A percentile compares a stretch with the other conserved stretches of the same genome.
phyloP scores from a whole-genome alignment of 2,329 filamentous ascomycete species.

The Orbilia blumenaviensis region DNA sequence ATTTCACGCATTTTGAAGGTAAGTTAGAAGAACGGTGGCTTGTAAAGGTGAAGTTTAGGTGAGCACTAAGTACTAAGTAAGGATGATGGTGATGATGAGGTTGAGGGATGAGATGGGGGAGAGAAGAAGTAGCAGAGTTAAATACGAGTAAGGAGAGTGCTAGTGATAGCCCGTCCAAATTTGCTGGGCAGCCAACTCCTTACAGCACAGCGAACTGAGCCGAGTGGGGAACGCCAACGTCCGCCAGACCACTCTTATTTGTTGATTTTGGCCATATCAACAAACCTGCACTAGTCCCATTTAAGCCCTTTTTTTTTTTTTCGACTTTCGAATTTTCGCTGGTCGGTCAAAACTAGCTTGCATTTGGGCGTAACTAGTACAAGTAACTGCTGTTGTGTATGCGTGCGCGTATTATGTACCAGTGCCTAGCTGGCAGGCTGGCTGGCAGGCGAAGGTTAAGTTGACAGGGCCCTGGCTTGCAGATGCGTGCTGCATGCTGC shows the following conservation, averaged over 20 bases:
- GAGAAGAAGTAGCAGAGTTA: slow-evolving; percentile 12
- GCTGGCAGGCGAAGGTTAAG: too few species aligned
- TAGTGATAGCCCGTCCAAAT: slow-evolving; percentile 25
- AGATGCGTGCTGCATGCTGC: too few species aligned
- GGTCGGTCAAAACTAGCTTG: background rate
- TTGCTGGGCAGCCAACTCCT: slow-evolving; percentile 19
- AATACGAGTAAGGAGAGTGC: background rate
- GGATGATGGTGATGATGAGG: slow-evolving; percentile 10
- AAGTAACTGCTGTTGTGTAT: background rate
- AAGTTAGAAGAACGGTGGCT: background rate
- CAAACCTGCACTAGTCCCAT: slow-evolving; percentile 8
- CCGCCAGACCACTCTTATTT: background rate
- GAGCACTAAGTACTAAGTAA: background rate
- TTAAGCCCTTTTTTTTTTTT: background rate
- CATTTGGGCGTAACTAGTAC: background rate
- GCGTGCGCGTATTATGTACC: background rate
- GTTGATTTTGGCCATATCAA: slow-evolving; percentile 23
- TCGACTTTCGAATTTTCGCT: slow-evolving; percentile 10
- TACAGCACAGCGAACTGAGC: background rate
- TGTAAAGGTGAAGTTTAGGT: background rate
- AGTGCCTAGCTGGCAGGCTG: slow-evolving; percentile 19
- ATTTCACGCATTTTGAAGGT: slow-evolving; percentile 53
- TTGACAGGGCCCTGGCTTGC: background rate
- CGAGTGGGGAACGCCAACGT: slow-evolving; percentile 35
- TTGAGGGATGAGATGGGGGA: slow-evolving; percentile 5